Base-by-base conservation (phyloP, 163 green algal genomes). In the Volvox carteri region DNA sequence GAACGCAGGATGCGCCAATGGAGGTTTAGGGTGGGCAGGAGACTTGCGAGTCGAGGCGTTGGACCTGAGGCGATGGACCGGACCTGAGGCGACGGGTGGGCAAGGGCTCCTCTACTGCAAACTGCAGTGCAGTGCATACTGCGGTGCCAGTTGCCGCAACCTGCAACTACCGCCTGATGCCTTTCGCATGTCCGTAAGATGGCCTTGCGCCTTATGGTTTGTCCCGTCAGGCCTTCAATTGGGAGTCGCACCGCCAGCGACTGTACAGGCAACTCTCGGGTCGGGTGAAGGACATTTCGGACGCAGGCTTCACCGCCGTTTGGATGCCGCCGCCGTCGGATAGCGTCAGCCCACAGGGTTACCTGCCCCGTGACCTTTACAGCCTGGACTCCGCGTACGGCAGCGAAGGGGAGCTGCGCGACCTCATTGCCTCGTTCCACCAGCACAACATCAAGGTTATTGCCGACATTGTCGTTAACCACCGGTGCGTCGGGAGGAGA, bases 381-480 rank as follows among this genome's bases (percentile, higher is more conserved):
- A 92, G 96, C 80, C 93, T 99, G 65, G 94, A 99, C 92, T 96
- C 92, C 25, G 86, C 91, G 50, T 99, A 99, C 90, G 97, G 97
- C 70, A 97, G 65, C 33, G 96, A 99, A 92, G 90, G 90, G 33
- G 94, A 98, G 90, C 95, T 99, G 92, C 93, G 95, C 39, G 92
- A 96, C 30, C 80, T 96, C 25, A 97, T 99, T 77, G 30, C 58
- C 0, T 42, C 65, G n/a, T 93, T 98, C 77, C 94, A 98, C 78
- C 93, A 96, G 35, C 68, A 97, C 78, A 92, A 93, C 67, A 92
- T 99, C 86, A 98, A 98, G 85, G 94, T 94, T 65, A 94, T 99
- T 16, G 96, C 96, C 5, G 98, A 99, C 94, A 98, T 99, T 60
- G 98, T 99, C 35, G 98, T 99, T 94, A 99, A 99, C 95, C 98